Conservation (phyloP, 352 stramenopile genomes). For the Phytopythium aichiense region DNA sequence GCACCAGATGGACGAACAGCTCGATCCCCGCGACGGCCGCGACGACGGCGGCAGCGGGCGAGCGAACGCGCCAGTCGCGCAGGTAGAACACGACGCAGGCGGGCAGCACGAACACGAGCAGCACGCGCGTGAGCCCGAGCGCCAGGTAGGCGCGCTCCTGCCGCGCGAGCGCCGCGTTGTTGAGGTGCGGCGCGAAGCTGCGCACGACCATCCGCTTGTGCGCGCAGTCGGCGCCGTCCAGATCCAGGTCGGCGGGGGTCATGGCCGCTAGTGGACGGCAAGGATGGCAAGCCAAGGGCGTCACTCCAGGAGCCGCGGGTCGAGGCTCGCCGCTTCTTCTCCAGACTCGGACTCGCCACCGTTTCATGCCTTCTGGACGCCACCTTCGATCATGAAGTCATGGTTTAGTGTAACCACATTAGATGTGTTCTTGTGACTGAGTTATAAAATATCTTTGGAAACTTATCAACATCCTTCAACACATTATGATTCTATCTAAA, state of each 20-base stretch:
- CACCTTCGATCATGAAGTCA: too few relatives aligned
- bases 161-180: conserved; percentile 35
- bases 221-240: conserved; percentile 23
- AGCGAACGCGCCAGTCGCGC: conserved; percentile 22
- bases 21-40: conserved; percentile 62
- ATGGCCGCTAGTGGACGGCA: background rate
- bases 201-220: conserved; percentile 74
- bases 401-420: too few relatives aligned
- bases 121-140: conserved; percentile 42
- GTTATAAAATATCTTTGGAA: too few relatives aligned
- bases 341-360: too few relatives aligned
- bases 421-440: too few relatives aligned
- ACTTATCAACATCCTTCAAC: too few relatives aligned
- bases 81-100: conserved; percentile 40
- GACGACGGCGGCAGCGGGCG: background rate
- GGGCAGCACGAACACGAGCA: conserved; percentile 52
- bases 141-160: conserved; percentile 61
- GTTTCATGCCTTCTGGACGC: too few relatives aligned
- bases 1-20: conserved; percentile 48
- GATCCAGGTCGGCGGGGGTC: background rate
- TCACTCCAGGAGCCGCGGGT: background rate
- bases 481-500: too few relatives aligned
- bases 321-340: too few relatives aligned
- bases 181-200: conserved; percentile 63
- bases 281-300: too few relatives aligned